phyloP scores from a whole-genome alignment of 2,329 filamentous ascomycete genomes.

The Boeremia exigua region DNA sequence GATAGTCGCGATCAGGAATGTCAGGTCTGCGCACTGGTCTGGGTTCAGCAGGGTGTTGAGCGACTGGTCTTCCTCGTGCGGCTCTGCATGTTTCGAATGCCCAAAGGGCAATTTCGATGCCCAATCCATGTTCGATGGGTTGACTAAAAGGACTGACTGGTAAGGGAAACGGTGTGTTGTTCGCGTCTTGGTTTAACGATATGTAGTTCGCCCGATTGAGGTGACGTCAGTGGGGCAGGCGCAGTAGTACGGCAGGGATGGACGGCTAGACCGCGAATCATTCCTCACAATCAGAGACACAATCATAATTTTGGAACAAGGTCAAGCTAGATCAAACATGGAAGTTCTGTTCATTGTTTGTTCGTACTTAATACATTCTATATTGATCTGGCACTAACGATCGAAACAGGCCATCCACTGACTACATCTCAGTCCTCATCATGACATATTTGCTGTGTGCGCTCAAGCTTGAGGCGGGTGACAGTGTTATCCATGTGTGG shows the following conservation, averaged over 20 bases:
- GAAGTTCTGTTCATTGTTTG: no score
- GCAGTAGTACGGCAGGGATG: conserved; percentile 13
- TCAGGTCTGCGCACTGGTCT: conserved; percentile 55
- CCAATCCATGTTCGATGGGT: conserved; percentile 34
- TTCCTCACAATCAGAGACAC: conserved; percentile 1
- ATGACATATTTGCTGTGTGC: not conserved
- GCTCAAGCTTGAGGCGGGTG: not conserved
- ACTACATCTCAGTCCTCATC: not conserved
- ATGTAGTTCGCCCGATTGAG: conserved; percentile 2
- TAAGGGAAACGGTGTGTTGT: not conserved
- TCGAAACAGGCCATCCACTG: not conserved
- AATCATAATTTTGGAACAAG: not conserved
- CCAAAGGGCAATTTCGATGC: conserved; percentile 45
- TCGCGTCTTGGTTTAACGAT: not conserved
- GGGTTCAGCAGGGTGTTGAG: conserved; percentile 55
- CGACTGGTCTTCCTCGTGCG: conserved; percentile 41
- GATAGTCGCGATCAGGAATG: conserved; percentile 56
- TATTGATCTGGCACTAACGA: not conserved
- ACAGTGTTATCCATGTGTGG: conserved; percentile 1
- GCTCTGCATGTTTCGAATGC: conserved; percentile 30
- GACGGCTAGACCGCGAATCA: not conserved
- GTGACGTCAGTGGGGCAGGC: conserved; percentile 19
- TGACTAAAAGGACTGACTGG: not conserved
- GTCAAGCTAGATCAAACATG: not conserved
- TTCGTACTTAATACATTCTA: not conserved